phyloP scores from a whole-genome alignment of 2,329 filamentous ascomycete genomes.

The Leptographium radiaticola region DNA sequence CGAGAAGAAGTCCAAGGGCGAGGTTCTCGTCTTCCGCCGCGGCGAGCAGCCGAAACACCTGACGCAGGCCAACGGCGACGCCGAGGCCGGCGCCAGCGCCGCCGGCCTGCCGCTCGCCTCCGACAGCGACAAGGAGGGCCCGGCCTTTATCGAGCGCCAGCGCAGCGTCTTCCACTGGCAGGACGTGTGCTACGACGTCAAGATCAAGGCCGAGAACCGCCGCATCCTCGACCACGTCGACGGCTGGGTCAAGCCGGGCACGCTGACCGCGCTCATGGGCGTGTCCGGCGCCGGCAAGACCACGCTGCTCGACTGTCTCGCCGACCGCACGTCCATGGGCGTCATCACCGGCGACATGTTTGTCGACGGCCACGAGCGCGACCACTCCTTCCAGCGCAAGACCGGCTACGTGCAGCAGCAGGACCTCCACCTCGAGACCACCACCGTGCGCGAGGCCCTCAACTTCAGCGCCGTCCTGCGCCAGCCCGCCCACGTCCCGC shows the following conservation, averaged over 20 bases:
- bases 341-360: slow-evolving; percentile 77
- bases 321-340: slow-evolving; percentile 77
- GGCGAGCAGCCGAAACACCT: slow-evolving; percentile 47
- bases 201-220: slow-evolving; percentile 67
- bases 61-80: slow-evolving; percentile 49
- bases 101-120: slow-evolving; percentile 27
- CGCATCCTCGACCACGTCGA: slow-evolving; percentile 76
- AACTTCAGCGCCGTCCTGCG: slow-evolving; percentile 76
- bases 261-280: slow-evolving; percentile 80
- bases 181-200: slow-evolving; percentile 63
- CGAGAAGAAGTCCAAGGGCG: slow-evolving; percentile 59
- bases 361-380: slow-evolving; percentile 51
- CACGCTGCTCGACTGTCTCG: slow-evolving; percentile 74
- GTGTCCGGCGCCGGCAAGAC: slow-evolving; percentile 88
- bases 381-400: slow-evolving; percentile 78
- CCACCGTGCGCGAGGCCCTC: slow-evolving; percentile 78
- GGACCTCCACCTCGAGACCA: slow-evolving; percentile 73
- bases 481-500: slow-evolving; percentile 63
- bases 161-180: slow-evolving; percentile 79
- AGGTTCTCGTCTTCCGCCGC: slow-evolving; percentile 61
- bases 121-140: slow-evolving; percentile 23
- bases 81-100: slow-evolving; percentile 35
- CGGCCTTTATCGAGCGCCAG: slow-evolving; percentile 36
- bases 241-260: slow-evolving; percentile 89
- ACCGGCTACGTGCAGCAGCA: slow-evolving; percentile 89